phyloP scores from a whole-genome alignment of 2,329 filamentous ascomycete species.

The Curvularia sp. region DNA sequence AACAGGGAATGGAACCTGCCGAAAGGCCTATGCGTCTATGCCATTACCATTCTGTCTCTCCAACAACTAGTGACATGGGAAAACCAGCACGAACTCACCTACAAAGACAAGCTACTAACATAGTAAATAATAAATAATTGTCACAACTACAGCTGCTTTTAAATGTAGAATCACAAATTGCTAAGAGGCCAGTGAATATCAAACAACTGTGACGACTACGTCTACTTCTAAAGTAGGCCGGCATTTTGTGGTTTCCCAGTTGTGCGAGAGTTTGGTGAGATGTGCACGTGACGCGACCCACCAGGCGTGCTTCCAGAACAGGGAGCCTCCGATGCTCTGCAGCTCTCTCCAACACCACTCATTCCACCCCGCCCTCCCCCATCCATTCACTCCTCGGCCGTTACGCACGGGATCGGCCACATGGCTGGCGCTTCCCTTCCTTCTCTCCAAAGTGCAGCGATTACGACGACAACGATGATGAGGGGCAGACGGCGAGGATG shows the following conservation, averaged over 20 bases:
- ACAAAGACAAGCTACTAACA: no score
- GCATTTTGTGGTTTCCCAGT: no score
- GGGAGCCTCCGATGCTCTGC: not conserved
- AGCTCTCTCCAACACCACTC: conserved; percentile 4
- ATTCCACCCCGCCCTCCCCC: conserved; percentile 9
- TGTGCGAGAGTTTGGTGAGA: conserved; percentile 5
- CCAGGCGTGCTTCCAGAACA: not conserved
- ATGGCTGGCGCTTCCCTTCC: not conserved
- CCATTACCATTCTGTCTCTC: not conserved
- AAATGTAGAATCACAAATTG: no score
- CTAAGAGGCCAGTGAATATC: no score
- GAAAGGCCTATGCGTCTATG: conserved; percentile 6
- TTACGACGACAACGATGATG: conserved; percentile 7
- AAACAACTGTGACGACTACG: no score
- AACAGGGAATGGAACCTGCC: conserved; percentile 6
- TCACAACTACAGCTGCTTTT: no score
- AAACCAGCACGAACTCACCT: no score
- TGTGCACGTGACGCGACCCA: conserved; percentile 13
- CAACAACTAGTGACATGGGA: no score
- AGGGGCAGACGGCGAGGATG: conserved; percentile 9
- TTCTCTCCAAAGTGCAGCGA: conserved; percentile 2
- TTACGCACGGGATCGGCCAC: not conserved
- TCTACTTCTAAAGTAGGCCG: no score
- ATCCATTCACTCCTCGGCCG: conserved; percentile 6
- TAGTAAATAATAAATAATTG: no score